Evolutionary conservation across 148 eudicot species (phyloP), one percentile per base, ranked within the genome.

Genomic region (Vaccinium macrocarpon): DNA sequence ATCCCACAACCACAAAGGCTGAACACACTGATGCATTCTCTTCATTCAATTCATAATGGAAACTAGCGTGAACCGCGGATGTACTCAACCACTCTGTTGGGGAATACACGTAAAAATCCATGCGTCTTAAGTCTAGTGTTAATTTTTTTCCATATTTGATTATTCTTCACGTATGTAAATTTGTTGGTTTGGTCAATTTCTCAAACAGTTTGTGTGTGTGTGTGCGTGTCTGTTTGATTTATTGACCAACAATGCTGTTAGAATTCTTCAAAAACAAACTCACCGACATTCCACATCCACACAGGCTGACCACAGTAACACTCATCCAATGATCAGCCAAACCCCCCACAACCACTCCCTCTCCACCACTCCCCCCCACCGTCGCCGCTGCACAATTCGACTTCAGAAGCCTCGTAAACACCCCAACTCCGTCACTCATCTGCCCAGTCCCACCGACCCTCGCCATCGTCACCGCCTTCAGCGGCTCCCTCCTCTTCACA

Each of bases 371-470:
- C 3, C 75, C 91, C 4, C 71, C 89, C 6, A 49, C 86, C 0
- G 61, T 61, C 16, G 81, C 38, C 21, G 61, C 81, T 6, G 83
- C 86, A 10, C 89, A 85, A 87, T 90, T 88, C 27, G 92, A 88
- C 90, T 86, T 90, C 82, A 97, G 62, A 85, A 97, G 87, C 93
- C 91, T 90, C 50, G 91, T 85, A 62, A 97, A 77, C 57, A 97
- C 97, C 49, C 99, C 98, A 87, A 94, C 88, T 61, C 99, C 99
- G 49, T 97, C 99, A 84, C 87, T 91, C 90, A 86, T 91, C 86
- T 94, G 98, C 7, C 99, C 93, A n/a, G 98, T 90, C 27, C 97
- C 97, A 0, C 85, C 92, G 2, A 88, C 91, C 83, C 89, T 91
- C 50, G 78, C 86, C 98, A 97, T 84, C 29, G 83, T 84, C 73